phyloP scores from a whole-genome alignment of 2,329 filamentous ascomycete genomes.

The Ceratocystis smalleyi region DNA sequence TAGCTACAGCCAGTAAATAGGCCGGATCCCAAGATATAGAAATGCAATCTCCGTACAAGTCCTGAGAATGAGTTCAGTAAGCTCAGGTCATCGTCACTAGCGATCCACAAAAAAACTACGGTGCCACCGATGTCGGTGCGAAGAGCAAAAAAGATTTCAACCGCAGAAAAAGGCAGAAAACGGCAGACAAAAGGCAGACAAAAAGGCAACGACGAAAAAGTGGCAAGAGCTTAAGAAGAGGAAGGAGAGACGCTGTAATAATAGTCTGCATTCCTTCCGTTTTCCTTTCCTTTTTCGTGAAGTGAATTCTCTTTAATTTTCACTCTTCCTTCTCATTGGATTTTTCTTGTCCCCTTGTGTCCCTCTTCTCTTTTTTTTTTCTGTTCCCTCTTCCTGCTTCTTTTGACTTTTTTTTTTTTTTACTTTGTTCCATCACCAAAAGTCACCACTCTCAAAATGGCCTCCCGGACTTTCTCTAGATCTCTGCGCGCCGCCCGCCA shows the following conservation, averaged over 20 bases:
- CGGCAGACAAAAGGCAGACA: conserved; percentile 11
- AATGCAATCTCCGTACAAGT: neutral
- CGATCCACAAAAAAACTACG: conserved; percentile 14
- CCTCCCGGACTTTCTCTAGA: conserved; percentile 59
- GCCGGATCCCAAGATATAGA: neutral
- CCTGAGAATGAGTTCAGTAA: neutral
- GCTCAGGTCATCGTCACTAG: neutral
- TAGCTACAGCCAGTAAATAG: neutral
- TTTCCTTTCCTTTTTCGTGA: conserved; percentile 3
- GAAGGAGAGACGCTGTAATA: neutral
- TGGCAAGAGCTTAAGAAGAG: conserved; percentile 4
- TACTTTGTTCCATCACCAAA: conserved; percentile 19
- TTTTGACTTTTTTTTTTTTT: conserved; percentile 1
- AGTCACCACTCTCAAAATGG: conserved; percentile 39
- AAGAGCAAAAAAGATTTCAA: conserved; percentile 2
- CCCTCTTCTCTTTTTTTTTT: conserved; percentile 12
- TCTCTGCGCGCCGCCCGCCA: conserved; percentile 50
- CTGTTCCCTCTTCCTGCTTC: conserved; percentile 5
- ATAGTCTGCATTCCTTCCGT: neutral
- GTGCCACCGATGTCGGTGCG: conserved; percentile 16
- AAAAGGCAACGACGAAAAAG: conserved; percentile 6
- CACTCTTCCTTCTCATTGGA: conserved; percentile 5
- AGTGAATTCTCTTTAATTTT: conserved; percentile 8
- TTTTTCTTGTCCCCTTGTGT: conserved; percentile 9
- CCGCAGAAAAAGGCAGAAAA: conserved; percentile 12